Percentiles rank a stretch among this genome's conserved stretches.
phyloP scores from a whole-genome alignment of 345 rosid species.

The Boechera retrofracta region DNA sequence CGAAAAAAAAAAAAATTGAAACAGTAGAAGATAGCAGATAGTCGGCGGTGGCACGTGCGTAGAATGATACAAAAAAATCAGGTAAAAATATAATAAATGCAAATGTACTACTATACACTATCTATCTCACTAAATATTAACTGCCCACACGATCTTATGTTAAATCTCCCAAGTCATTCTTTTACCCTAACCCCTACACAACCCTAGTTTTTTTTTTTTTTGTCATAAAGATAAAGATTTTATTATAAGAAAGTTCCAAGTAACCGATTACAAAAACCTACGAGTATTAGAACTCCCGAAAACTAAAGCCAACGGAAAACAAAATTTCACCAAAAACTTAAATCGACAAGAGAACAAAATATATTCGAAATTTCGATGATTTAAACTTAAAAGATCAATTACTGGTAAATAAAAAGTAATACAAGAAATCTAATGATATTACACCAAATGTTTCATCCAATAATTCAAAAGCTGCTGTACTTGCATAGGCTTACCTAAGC shows the following conservation, averaged over 20 bases:
- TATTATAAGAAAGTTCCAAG: too few species aligned
- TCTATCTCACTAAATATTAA: slow-evolving; percentile 44
- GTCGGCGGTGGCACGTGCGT: slow-evolving; percentile 47
- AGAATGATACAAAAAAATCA: slow-evolving; percentile 36
- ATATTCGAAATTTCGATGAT: too few species aligned
- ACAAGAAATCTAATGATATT: not conserved
- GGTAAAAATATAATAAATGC: slow-evolving; percentile 38
- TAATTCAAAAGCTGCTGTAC: slow-evolving; percentile 46
- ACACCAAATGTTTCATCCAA: slow-evolving; percentile 39
- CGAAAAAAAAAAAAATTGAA: not conserved
- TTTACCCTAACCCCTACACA: slow-evolving; percentile 38
- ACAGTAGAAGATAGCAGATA: slow-evolving; percentile 32
- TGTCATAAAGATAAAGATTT: too few species aligned
- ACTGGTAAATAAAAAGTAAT: not conserved
- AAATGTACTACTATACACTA: slow-evolving; percentile 41
- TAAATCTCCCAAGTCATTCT: slow-evolving; percentile 46
- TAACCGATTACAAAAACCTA: too few species aligned
- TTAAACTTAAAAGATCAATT: too few species aligned
- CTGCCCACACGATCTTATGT: slow-evolving; percentile 49
- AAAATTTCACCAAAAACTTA: too few species aligned
- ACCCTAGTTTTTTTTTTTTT: not conserved
- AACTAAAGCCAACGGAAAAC: too few species aligned
- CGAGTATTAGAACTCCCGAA: too few species aligned
- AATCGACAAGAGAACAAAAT: too few species aligned
- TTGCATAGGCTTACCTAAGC: slow-evolving; percentile 46